Evolutionary conservation across 371 early-diverging fungal species (phyloP), one percentile per base, ranked within the genome.

Genomic region (Ordospora colligata): DNA sequence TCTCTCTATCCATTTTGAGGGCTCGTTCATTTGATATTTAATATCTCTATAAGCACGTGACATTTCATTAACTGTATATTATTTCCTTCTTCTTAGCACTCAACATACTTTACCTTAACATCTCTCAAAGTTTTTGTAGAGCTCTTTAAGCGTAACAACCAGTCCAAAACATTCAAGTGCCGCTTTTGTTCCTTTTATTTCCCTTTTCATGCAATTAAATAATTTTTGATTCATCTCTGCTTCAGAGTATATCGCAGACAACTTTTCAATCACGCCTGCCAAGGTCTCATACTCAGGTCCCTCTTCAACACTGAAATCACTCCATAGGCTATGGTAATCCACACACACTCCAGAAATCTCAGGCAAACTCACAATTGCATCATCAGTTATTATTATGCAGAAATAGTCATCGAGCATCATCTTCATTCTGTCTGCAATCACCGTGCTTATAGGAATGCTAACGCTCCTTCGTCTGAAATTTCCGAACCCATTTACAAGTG

Each of bases 41-140:
- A 53, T 58, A 14, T 3, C 7, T 0, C 32, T 47, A 17, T 51
- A 58, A 17, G 0, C 40, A 14, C 11, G 23, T 17, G 7, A 14
- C 7, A 10, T 58, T n/a, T 4, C n/a, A 27, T 5, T 17, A 14
- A 1, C 6, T 10, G 2, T 6, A 1, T 25, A 58, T 37, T 37
- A n/a, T 58, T 32, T 58, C 40, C 14, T 14, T 53, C 11, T 53
- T 27, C n/a, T 58, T 14, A 12, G 6, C 17, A 2, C 17, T 14
- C 37, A 14, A 27, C 4, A 9, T 0, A n/a, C 12, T 37, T 1
- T 2, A 3, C 11, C 58, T 58, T 40, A 71, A 40, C 76, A 76
- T 52, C 76, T 76, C 40, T 69, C 76, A 70, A 76, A 76, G 10
- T 52, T 27, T 27, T 54, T 76, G 46, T 76, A 76, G 22, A 76